Evolutionary conservation across 1,284 basidiomycete species (phyloP), one percentile per base, ranked within the genome.

Genomic region (Hypsizygus ulmarius): DNA sequence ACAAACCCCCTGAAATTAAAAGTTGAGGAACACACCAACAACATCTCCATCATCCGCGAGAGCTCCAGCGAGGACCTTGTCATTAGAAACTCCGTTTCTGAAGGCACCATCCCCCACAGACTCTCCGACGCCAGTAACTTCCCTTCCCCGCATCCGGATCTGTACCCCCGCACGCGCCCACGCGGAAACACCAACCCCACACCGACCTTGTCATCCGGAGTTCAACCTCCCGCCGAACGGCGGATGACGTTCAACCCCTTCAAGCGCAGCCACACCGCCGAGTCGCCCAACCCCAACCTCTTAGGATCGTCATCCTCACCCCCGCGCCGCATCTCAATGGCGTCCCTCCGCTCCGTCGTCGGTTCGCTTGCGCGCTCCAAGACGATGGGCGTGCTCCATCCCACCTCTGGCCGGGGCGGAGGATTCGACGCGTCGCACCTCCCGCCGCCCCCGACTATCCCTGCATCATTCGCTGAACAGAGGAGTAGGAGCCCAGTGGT

Each of bases 321-420:
- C 27, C 51, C 42, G 32, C 52, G 55, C n/a, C 53, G 52, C 21
- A 47, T 68, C 11, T 57, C 56, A 1, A 57, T 67, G 2, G 56
- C 55, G 6, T 71, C 72, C 3, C 51, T 73, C 27, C 68, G 68
- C 18, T 70, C 74, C 0, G 59, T 75, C 8, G 62, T 64, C 5
- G 69, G 67, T 14, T 66, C 64, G 1, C 55, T 70, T 12, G 54
- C 59, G 12, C 58, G 58, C 25, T 43, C 59, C 10, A 64, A 56
- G 43, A 32, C 53, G 15, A 2, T 35, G 30, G 37, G 15, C 37
- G 27, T 28, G 21, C 34, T 33, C 36, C 39, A 34, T 15, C 28
- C 38, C n/a, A n/a, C n/a, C n/a, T n/a, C n/a, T n/a, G n/a, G n/a
- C 15, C 50, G 43, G 19, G 34, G 52, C 35, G 41, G 49, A 15